These are phyloP conservation scores for Rhexocercosporidium sp. DNA, from an alignment of 2,329 filamentous ascomycete genomes.

Conservation along the genomic window DNA sequence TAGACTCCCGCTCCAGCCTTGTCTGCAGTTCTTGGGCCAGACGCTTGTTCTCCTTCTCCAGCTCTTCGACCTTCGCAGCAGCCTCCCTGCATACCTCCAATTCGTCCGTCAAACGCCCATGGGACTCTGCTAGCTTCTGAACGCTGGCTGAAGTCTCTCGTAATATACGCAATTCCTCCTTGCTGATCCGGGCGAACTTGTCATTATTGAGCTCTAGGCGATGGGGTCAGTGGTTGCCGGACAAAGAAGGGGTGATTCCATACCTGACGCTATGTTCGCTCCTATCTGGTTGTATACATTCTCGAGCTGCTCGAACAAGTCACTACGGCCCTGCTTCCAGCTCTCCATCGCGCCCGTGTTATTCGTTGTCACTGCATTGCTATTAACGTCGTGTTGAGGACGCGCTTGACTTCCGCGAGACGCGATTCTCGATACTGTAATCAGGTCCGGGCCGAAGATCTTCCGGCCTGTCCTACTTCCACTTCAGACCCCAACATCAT, in stretches of 20 bases:
- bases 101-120: slow-evolving; percentile 30
- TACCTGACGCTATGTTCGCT: slow-evolving; percentile 34
- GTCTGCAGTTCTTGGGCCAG: slow-evolving; percentile 28
- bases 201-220: slow-evolving; percentile 31
- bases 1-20: slow-evolving; percentile 13
- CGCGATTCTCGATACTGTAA: not conserved
- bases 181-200: slow-evolving; percentile 20
- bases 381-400: not conserved
- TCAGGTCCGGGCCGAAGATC: not conserved
- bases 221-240: not conserved
- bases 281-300: slow-evolving; percentile 34
- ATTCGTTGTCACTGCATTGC: slow-evolving; percentile 6
- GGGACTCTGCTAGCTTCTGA: slow-evolving; percentile 27
- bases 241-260: not conserved
- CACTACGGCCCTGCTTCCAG: slow-evolving; percentile 34
- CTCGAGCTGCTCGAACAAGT: slow-evolving; percentile 33
- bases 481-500: too few species aligned
- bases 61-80: slow-evolving; percentile 19
- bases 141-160: slow-evolving; percentile 22
- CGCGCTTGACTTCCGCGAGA: not conserved
- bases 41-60: slow-evolving; percentile 37
- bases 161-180: slow-evolving; percentile 28
- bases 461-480: not conserved
- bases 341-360: slow-evolving; percentile 33
- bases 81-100: slow-evolving; percentile 25